Base-by-base conservation (phyloP, 2,329 filamentous ascomycete species). In the Pseudocercospora ulei region DNA sequence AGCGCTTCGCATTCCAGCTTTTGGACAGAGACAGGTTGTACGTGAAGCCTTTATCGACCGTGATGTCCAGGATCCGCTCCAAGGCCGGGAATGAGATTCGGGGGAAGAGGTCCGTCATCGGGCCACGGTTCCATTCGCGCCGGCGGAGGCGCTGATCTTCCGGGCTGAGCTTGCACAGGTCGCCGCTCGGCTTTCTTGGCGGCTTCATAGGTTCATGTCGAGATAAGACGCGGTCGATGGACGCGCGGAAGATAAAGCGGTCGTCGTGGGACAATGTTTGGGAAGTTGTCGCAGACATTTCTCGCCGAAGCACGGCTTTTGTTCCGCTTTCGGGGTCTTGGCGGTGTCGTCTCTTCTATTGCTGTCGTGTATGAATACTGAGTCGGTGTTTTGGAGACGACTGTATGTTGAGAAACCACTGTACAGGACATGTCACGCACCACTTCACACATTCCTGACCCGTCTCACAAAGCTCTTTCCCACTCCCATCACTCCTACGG, bases 111-210 rank as follows among this genome's bases (percentile, higher is more conserved):
- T 58, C 54, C 4, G 12, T 31, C 1, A 59, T 31, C 4, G 56
- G 51, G 0, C 35, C 44, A 7, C 52, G 48, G 25, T 59, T 59
- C 56, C 55, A 59, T 36, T 54, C 49, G 13, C 55, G 51, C 31
- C 38, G 41, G 17, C 18, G 17, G n/a, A 13, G 6, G 2, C 18
- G 28, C 16, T 38, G 40, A n/a, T 34, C 39, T 11, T 34, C 34
- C 9, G 39, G 23, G 3, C 35, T 31, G 22, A 42, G 28, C 5
- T 22, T 28, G 3, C 28, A 31, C 6, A 35, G 5, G 11, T 38
- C 29, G 23, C 35, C 28, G 19, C 12, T 16, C 3, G 5, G 1
- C 3, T 13, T 33, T n/a, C n/a, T n/a, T 12, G 18, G n/a, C 17
- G 29, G n/a, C 29, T 20, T 9, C 29, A 33, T 33, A 22, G 4